Base-by-base conservation (phyloP, 305 asterid species). In the Petunia hybrid region DNA sequence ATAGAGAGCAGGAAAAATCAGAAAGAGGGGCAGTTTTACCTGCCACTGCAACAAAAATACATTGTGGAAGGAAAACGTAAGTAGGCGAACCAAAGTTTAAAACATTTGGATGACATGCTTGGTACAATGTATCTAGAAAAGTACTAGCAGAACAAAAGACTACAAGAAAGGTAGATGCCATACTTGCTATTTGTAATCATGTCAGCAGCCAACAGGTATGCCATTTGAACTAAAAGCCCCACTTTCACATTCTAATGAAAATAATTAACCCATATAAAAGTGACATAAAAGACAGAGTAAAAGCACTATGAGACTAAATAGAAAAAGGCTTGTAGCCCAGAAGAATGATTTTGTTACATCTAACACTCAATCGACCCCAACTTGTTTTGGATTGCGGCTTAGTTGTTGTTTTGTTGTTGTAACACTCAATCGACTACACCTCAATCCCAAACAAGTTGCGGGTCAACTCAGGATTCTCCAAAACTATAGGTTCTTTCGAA, bases 391-490 rank as follows among this genome's bases (percentile, higher is more conserved):
- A 22, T 22, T 22, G 31, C 31, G 31, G 31, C 31, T 22, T 22
- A 22, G 31, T 22, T 22, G 31, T 22, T 22, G 31, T 22, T 22
- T 22, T 22, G 31, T 22, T 22, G 31, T 22, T 22, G 31, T 71
- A 71, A 71, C 57, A 71, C 46, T 71, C 78, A 48, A 71, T 71
- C 53, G 48, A 71, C 62, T 48, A 48, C 53, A 71, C 78, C 12
- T 35, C 60, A 71, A 48, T 71, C 12, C 10, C n/a, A 35, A 51
- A 71, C 61, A 71, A 48, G 6, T 9, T 46, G 78, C 36, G 31
- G 31, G 31, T 22, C 31, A 22, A 22, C 31, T 22, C 31, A 22
- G 31, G 31, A 22, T 22, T 22, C 31, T 22, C 31, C 57, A 12
- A 10, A 51, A 8, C 56, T 51, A 51, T 51, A 51, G 56, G 56